Percentiles rank a stretch among this genome's conserved stretches.
Evolutionary conservation across 2,329 filamentous ascomycete species (phyloP).

Genomic region (Aspergillus awamori): DNA sequence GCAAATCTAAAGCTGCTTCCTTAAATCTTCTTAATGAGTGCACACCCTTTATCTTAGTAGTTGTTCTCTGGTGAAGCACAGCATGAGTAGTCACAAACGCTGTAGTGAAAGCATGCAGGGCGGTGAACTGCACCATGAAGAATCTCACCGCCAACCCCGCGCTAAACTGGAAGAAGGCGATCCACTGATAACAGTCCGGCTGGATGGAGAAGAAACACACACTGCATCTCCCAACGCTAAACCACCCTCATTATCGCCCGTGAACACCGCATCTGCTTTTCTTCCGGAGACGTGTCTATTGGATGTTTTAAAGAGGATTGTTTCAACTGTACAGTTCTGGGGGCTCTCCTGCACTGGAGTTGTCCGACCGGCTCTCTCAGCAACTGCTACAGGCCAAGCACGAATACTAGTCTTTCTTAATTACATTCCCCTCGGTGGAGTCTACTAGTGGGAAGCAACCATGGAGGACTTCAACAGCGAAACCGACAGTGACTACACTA

Average conservation of each 20-base stretch:
- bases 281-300: not conserved
- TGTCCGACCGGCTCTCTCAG: conserved; percentile 25
- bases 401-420: conserved; percentile 20
- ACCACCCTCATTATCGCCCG: conserved; percentile 2
- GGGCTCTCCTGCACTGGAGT: conserved; percentile 24
- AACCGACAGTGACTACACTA: conserved; percentile 98
- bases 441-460: conserved; percentile 28
- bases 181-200: conserved; percentile 29
- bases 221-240: conserved; percentile 15
- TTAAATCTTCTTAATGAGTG: too few species aligned
- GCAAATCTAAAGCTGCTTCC: too few species aligned
- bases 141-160: conserved; percentile 33
- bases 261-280: not conserved
- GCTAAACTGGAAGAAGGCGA: conserved; percentile 27
- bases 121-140: conserved; percentile 19
- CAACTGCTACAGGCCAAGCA: conserved; percentile 27
- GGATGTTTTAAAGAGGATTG: conserved; percentile 23
- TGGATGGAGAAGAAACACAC: conserved; percentile 26
- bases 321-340: conserved; percentile 28
- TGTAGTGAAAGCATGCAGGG: conserved; percentile 12
- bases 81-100: not conserved
- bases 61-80: not conserved
- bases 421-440: not conserved
- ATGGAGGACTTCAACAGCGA: conserved; percentile 99
- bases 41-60: too few species aligned